Evolutionary conservation across 2,329 filamentous ascomycete genomes (phyloP).

Genomic region (Penicillium rolfsii): DNA sequence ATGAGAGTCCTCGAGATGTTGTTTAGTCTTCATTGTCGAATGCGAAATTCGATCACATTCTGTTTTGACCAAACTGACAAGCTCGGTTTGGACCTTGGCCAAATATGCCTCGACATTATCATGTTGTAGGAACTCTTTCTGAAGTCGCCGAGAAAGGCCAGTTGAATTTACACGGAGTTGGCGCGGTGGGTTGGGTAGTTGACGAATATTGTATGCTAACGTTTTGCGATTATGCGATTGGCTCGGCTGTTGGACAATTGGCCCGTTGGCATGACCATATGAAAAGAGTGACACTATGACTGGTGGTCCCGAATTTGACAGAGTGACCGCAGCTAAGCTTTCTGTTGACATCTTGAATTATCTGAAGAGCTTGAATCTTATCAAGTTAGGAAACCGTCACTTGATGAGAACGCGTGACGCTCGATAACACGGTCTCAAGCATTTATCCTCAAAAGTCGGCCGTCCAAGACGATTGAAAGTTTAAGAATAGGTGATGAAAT

Average conservation of each 20-base stretch:
- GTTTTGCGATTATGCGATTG: background rate
- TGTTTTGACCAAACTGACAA: background rate
- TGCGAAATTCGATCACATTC: background rate
- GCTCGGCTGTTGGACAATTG: background rate
- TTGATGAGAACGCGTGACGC: background rate
- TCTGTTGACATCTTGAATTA: background rate
- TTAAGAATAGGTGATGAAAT: background rate
- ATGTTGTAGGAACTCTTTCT: conserved; percentile 16
- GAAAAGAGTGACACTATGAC: conserved; percentile 9
- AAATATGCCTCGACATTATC: conserved; percentile 5
- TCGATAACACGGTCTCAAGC: background rate
- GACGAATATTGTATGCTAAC: conserved; percentile 13
- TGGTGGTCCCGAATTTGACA: background rate
- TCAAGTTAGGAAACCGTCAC: background rate
- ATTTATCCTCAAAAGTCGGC: background rate
- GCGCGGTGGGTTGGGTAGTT: conserved; percentile 13
- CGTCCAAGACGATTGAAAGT: background rate
- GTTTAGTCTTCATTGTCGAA: background rate
- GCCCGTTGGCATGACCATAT: conserved; percentile 14
- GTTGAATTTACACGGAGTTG: conserved; percentile 12
- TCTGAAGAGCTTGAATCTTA: background rate
- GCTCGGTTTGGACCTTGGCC: background rate
- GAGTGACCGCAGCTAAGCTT: too few relatives aligned
- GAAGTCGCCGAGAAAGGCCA: conserved; percentile 12
- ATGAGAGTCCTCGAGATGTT: background rate